Evolutionary conservation across 129 eudicot species (phyloP), one percentile per base, ranked within the genome.

Genomic region (Rutidosis leptorrhynchoides): DNA sequence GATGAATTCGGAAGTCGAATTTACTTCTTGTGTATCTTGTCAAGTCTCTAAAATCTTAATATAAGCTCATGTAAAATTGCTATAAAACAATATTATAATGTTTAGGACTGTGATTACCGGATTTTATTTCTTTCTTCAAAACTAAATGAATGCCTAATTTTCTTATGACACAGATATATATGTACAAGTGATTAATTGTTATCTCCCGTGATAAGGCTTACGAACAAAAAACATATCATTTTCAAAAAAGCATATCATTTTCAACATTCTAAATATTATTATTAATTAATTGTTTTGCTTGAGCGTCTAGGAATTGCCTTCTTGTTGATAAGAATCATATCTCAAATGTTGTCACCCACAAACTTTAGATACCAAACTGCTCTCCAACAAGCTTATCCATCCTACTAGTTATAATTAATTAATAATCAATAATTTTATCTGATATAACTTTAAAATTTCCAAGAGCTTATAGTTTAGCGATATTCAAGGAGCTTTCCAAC

Each of bases 221-320:
- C 10, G 10, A 56, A 74, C 17, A 43, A 56, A 55, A 16, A 43
- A n/a, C n/a, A n/a, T 33, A 54, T 28, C 48, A 74, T 16, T 64
- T 64, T 63, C 65, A 12, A 35, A n/a, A n/a, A n/a, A n/a, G n/a
- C n/a, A n/a, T 33, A 54, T 28, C 48, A 74, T 16, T 64, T 64
- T 63, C 65, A 12, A 35, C 62, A 72, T 63, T 35, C n/a, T n/a
- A n/a, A n/a, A n/a, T n/a, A n/a, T n/a, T n/a, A n/a, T n/a, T n/a
- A n/a, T n/a, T n/a, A n/a, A 71, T 61, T 53, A 25, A 20, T 72
- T 53, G 26, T 35, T 25, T 72, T 72, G 19, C 57, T 64, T 63
- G 56, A 25, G 40, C 77, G 35, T 72, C 77, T 63, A 27, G 42
- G 28, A 74, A 65, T 56, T 64, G 78, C 23, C 53, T 55, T 64